A percentile compares a stretch with the other conserved stretches of the same genome.
phyloP scores from a whole-genome alignment of 768 basidiomycete species.

The Pleurotus tuoliensis region DNA sequence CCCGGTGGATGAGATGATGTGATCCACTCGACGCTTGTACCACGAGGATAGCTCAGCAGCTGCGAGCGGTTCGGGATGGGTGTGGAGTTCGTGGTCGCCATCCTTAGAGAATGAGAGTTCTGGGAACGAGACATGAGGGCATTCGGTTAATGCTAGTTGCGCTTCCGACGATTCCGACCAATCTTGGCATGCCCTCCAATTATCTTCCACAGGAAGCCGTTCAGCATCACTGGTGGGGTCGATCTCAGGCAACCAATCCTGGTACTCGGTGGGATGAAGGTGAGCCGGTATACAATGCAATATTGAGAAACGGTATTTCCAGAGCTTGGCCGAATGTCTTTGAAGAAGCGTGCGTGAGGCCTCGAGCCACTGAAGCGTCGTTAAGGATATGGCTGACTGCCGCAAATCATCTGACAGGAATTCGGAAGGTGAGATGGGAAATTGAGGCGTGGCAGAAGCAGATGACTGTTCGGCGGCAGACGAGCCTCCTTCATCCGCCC shows the following conservation, averaged over 20 bases:
- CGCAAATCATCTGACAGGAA: slow-evolving; percentile 64
- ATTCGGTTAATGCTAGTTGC: slow-evolving; percentile 33
- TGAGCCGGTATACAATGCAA: slow-evolving; percentile 76
- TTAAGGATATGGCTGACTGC: slow-evolving; percentile 59
- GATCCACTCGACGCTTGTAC: slow-evolving; percentile 68
- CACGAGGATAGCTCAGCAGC: slow-evolving; percentile 58
- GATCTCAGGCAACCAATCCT: slow-evolving; percentile 58
- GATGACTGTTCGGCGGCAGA: slow-evolving; percentile 20
- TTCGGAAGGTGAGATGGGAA: slow-evolving; percentile 49
- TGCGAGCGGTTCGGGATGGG: slow-evolving; percentile 31
- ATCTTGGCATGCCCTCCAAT: slow-evolving; percentile 54
- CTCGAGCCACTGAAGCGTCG: slow-evolving; percentile 53
- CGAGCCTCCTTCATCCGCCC: slow-evolving; percentile 46
- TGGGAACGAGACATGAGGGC: slow-evolving; percentile 15
- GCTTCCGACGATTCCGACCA: slow-evolving; percentile 52
- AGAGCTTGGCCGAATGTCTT: slow-evolving; percentile 55
- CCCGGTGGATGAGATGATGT: slow-evolving; percentile 62
- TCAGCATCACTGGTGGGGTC: slow-evolving; percentile 49
- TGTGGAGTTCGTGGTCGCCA: slow-evolving; percentile 6
- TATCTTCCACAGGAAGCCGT: slow-evolving; percentile 19
- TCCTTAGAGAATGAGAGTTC: slow-evolving; percentile 4
- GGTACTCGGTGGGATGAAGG: slow-evolving; percentile 57
- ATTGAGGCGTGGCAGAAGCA: slow-evolving; percentile 25
- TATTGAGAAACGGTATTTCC: slow-evolving; percentile 67
- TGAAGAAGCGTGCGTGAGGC: slow-evolving; percentile 56